Base-by-base conservation (phyloP, 257 asterid species). In the Nicotiana tomentosiformis region DNA sequence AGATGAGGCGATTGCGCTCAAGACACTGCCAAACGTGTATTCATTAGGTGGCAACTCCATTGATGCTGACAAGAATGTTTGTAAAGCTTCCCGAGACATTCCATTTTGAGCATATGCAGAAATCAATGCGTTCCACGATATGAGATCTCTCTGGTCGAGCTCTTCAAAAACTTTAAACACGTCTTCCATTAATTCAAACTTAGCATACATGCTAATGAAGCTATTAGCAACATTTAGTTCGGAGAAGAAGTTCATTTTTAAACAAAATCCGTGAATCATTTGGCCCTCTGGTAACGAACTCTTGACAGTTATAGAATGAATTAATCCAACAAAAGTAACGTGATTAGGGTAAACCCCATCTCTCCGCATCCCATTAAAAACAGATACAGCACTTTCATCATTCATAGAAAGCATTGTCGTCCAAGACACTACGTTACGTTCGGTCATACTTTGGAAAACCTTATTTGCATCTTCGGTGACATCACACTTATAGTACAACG, bases 141-240 rank as follows among this genome's bases (percentile, higher is more conserved):
- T 85, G 53, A 88, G 88, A 20, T 92, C 97, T 88, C 90, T 88
- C 70, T 58, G 65, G 57, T 82, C 87, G 11, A 96, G 90, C 86
- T 92, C 95, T 85, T 91, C 91, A 81, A 96, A 94, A 74, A 94
- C 82, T 89, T 89, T 92, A 15, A 83, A 7, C 37, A 90, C 87
- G 74, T 86, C 97, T 79, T 83, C 83, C 85, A 92, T 82, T 79
- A 84, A 83, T 86, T 86, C 86, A 74, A 94, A 93, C 85, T 88
- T 94, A 51, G 96, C 97, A 85, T 96, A 94, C 99, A 96, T 94
- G 82, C 98, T 96, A 78, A 96, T 87, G 72, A 96, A 94, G 88
- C 96, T 85, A 89, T 94, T 96, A 20, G 96, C 93, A 74, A 96
- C 98, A 17, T 85, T 90, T 33, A 84, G 68, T 66, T 90, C 90